These are phyloP conservation scores for Rhizomucor miehei DNA, from an alignment of 371 early-diverging fungal genomes.

Conservation along the genomic window DNA sequence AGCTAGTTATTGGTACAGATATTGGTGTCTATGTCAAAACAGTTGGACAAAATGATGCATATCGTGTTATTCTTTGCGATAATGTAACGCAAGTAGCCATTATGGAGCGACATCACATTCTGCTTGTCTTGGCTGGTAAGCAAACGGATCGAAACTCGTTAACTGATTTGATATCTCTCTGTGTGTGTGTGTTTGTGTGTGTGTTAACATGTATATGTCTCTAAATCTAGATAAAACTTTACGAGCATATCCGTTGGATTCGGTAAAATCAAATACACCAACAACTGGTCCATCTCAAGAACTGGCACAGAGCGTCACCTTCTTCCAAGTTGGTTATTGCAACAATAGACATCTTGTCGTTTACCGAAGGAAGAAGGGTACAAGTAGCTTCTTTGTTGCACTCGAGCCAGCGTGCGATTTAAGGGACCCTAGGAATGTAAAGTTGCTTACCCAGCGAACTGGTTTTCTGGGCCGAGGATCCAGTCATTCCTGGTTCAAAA, in stretches of 20 bases:
- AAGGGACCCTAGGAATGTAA: slow-evolving; percentile 37
- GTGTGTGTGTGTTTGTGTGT: neutral
- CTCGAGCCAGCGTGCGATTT: slow-evolving; percentile 41
- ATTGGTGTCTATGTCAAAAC: slow-evolving; percentile 68
- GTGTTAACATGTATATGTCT: neutral
- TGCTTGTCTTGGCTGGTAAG: slow-evolving; percentile 44
- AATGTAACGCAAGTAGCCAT: slow-evolving; percentile 44
- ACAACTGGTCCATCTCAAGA: slow-evolving; percentile 46
- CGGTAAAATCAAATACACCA: slow-evolving; percentile 39
- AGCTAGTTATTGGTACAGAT: slow-evolving; percentile 83
- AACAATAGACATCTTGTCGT: slow-evolving; percentile 60
- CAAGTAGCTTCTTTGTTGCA: slow-evolving; percentile 42
- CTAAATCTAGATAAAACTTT: slow-evolving; percentile 68
- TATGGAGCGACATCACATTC: slow-evolving; percentile 45
- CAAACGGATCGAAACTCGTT: no score
- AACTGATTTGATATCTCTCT: no score
- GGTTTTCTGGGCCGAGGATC: slow-evolving; percentile 42
- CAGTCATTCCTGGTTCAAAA: slow-evolving; percentile 41
- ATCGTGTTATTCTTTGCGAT: slow-evolving; percentile 35
- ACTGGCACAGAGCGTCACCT: slow-evolving; percentile 66
- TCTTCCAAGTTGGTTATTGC: slow-evolving; percentile 77
- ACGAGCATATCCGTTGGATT: slow-evolving; percentile 63
- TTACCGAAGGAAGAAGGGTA: slow-evolving; percentile 51
- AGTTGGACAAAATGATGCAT: slow-evolving; percentile 20
- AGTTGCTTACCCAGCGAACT: slow-evolving; percentile 29